Conservation (phyloP, 1,139 yeast genomes). For the Spathaspora sp. region DNA sequence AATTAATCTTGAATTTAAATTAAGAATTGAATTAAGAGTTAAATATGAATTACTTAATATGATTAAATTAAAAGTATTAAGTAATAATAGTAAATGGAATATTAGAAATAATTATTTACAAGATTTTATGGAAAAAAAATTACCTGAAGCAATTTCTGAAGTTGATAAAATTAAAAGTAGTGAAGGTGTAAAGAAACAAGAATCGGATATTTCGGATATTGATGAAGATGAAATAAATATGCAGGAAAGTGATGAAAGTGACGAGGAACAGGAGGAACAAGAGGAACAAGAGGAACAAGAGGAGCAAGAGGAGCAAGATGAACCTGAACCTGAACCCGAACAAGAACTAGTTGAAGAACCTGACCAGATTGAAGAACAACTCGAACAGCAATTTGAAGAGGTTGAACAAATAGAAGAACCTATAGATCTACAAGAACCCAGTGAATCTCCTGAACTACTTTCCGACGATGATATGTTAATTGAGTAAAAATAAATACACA, state of each 20-base stretch:
- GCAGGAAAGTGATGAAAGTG: constrained; percentile 12
- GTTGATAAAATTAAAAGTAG: constrained; percentile 30
- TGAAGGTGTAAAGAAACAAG: constrained; percentile 19
- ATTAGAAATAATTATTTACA: constrained; percentile 37
- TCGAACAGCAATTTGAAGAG: constrained; percentile 9
- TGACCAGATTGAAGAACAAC: constrained; percentile 11
- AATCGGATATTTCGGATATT: constrained; percentile 11
- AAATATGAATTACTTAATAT: constrained; percentile 36
- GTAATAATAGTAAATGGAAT: constrained; percentile 42
- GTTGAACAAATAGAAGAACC: constrained; percentile 1
- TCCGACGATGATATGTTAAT: constrained; percentile 17
- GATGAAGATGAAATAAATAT: constrained; percentile 12
- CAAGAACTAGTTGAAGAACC: constrained; percentile 6
- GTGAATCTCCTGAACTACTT: neutral
- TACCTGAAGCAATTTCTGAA: constrained; percentile 28
- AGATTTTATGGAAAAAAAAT: constrained; percentile 34
- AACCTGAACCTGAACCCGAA: no score
- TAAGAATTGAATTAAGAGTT: constrained; percentile 33
- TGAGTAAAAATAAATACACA: constrained; percentile 12
- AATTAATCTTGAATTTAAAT: constrained; percentile 34
- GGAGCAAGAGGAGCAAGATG: neutral
- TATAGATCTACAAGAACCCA: neutral
- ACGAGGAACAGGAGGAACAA: constrained; percentile 13
- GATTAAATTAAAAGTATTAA: constrained; percentile 31
- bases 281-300: constrained; percentile 13